These are phyloP conservation scores for Rutstroemia sp. DNA, from an alignment of 2,329 filamentous ascomycete species.

Conservation along the genomic window DNA sequence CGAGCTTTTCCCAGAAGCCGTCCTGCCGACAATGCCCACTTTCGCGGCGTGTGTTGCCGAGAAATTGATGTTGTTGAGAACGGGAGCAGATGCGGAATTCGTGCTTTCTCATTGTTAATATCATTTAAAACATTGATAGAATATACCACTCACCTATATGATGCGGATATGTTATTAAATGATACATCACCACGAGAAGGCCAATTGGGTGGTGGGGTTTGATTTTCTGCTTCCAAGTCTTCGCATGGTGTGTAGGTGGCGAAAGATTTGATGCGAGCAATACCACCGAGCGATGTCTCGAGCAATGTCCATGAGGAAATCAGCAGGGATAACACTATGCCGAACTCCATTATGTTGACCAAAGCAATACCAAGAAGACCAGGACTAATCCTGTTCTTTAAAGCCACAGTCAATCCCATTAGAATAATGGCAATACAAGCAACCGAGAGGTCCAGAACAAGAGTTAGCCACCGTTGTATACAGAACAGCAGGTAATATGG, in stretches of 20 bases:
- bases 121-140: background rate
- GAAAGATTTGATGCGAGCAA: conserved; percentile 12
- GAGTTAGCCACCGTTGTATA: conserved; percentile 48
- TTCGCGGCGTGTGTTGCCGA: conserved; percentile 28
- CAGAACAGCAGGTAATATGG: conserved; percentile 50
- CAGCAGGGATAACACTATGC: conserved; percentile 11
- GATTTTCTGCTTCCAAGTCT: background rate
- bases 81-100: conserved; percentile 11
- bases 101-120: background rate
- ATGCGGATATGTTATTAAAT: conserved; percentile 14
- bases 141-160: conserved; percentile 20
- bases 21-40: conserved; percentile 15
- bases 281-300: conserved; percentile 18
- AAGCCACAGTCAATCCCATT: conserved; percentile 25
- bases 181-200: conserved; percentile 14
- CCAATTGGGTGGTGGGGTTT: conserved; percentile 2
- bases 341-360: conserved; percentile 20
- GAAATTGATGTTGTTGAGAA: conserved; percentile 27
- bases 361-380: conserved; percentile 22
- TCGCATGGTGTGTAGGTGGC: background rate
- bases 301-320: conserved; percentile 14
- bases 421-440: conserved; percentile 24
- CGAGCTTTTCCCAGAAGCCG: conserved; percentile 32
- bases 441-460: conserved; percentile 29
- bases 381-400: conserved; percentile 15